Conservation (phyloP, 2,329 filamentous ascomycete genomes). For the Arachnopeziza araneosa region DNA sequence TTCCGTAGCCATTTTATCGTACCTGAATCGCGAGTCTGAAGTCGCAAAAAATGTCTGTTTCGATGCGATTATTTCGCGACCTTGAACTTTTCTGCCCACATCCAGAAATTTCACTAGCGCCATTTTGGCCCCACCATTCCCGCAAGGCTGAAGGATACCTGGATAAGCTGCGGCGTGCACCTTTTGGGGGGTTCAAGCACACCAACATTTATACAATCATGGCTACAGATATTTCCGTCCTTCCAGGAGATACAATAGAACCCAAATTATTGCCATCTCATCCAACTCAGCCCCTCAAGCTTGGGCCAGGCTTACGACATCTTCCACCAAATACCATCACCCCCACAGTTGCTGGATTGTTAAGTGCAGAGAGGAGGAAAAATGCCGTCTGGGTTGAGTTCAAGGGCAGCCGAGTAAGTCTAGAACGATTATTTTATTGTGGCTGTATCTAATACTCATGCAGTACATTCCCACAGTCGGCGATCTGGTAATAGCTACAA, state of each 20-base stretch:
- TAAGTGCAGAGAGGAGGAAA: conserved; percentile 65
- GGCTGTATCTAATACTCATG: conserved; percentile 14
- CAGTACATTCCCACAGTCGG: conserved; percentile 75
- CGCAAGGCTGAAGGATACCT: conserved; percentile 26
- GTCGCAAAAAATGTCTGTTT: not conserved
- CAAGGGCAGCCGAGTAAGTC: conserved; percentile 59
- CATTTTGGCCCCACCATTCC: conserved; percentile 13
- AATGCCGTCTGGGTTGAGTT: conserved; percentile 74
- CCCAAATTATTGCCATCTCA: conserved; percentile 60
- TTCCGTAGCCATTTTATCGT: conserved; percentile 28
- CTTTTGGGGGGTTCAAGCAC: too few relatives aligned
- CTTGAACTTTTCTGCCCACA: conserved; percentile 20
- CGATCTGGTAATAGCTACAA: conserved; percentile 83
- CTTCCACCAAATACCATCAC: conserved; percentile 70
- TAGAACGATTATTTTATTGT: not conserved
- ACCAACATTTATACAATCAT: conserved; percentile 4
- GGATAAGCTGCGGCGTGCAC: not conserved
- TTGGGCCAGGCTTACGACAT: conserved; percentile 80
- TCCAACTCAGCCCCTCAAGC: conserved; percentile 64
- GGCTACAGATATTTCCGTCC: conserved; percentile 53
- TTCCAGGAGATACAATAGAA: conserved; percentile 77
- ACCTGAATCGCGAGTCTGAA: not conserved
- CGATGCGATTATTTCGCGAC: not conserved
- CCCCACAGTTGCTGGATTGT: conserved; percentile 60
- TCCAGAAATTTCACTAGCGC: conserved; percentile 28